Percentiles rank a stretch among this genome's conserved stretches.
These are phyloP conservation scores for Sporothrix humicola DNA, from an alignment of 2,329 filamentous ascomycete genomes.

Conservation along the genomic window DNA sequence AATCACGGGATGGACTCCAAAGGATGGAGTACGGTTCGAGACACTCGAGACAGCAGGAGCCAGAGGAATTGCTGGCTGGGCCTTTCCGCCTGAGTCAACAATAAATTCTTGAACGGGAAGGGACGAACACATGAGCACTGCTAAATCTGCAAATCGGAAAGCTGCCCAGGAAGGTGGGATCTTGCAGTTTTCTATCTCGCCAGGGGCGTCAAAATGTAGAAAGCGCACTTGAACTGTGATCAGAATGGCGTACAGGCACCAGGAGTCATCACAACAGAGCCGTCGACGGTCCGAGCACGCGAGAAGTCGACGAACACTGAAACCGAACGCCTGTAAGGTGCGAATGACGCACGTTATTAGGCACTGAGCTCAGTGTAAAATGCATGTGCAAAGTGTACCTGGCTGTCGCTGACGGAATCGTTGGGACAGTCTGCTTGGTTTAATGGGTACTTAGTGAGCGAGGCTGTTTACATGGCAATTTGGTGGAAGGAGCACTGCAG, in stretches of 20 bases:
- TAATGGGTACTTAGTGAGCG: conserved; percentile 18
- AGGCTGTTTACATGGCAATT: background rate
- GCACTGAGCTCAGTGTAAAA: background rate
- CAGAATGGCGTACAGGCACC: no score
- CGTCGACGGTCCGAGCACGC: conserved; percentile 12
- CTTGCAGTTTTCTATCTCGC: background rate
- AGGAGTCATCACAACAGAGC: background rate
- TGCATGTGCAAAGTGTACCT: no score
- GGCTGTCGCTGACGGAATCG: conserved; percentile 27
- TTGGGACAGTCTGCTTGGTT: background rate
- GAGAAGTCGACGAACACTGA: conserved; percentile 10
- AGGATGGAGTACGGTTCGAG: background rate
- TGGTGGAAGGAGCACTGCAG: background rate
- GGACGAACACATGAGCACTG: background rate
- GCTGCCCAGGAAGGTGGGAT: background rate
- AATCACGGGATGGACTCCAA: conserved; percentile 9
- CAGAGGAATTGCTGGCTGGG: background rate
- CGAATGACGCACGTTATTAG: background rate
- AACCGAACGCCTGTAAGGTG: conserved; percentile 5
- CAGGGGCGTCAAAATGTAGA: background rate
- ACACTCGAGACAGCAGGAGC: conserved; percentile 6
- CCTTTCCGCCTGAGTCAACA: background rate
- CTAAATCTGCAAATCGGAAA: background rate
- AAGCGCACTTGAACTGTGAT: background rate
- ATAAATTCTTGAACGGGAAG: background rate